Base-by-base conservation (phyloP, 163 green algal genomes). In the Coccomyxa subellipsoidea region DNA sequence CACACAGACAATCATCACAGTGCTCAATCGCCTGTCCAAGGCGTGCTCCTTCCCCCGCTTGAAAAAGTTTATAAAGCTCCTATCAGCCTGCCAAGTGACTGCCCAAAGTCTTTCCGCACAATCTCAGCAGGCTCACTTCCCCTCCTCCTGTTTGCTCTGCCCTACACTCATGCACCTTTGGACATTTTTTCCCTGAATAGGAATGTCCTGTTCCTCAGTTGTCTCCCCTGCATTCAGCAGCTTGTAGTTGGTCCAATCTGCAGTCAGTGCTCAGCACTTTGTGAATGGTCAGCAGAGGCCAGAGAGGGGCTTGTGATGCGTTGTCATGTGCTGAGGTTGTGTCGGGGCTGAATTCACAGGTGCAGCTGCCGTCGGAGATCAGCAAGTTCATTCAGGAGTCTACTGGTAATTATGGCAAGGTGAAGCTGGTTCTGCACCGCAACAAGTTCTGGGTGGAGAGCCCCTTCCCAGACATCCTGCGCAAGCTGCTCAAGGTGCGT, bases 361-460 rank as follows among this genome's bases (percentile, higher is more conserved):
- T 93, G 27, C 81, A 90, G 70, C 87, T 99, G 71, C 89, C 90
- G 1, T 35, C 84, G 0, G 91, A 98, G 72, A 92, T 98, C 69
- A 86, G 90, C 38, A 35, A 79, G 37, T 99, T 99, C 89, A 93
- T 99, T 37, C 66, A 85, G 0, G 88, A 89, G 29, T 95, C 91
- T 38, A 99, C 97, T 0, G 84, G 94, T 54, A 99, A 98, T 87
- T 99, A 98, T 85, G 96, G 96, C 83, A 99, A 99, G 88, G 95
- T 97, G 12, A 99, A 99, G 92, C 90, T 99, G 37, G 97, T 99
- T 82, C 90, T 99, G 78, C 93, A 99, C 90, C 89, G 92, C 69
- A 99, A 98, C 90, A 89, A 84, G 10, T 99, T 99, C 87, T 98
- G 94, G 79, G 95, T 99, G 35, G 97, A 99, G 90, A 97, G 90